Evolutionary conservation across 2,329 filamentous ascomycete genomes (phyloP).

Genomic region (Neoarthrinium moseri): DNA sequence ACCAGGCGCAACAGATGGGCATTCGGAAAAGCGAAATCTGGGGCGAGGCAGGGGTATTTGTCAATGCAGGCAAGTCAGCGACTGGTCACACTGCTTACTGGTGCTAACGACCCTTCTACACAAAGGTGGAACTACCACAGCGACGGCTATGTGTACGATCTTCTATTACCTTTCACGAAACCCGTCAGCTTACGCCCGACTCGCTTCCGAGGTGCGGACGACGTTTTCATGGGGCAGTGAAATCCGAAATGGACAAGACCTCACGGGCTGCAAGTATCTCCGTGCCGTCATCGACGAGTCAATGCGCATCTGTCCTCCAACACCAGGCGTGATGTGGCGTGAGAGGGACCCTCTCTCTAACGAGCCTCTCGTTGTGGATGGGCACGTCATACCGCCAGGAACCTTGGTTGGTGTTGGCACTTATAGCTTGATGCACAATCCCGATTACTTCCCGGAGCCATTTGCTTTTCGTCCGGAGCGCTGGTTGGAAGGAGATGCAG

Average conservation of each 20-base stretch:
- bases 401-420: slow-evolving; percentile 28
- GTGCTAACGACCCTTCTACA: too few relatives aligned
- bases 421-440: slow-evolving; percentile 33
- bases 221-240: slow-evolving; percentile 12
- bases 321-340: background rate
- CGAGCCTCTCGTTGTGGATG: slow-evolving; percentile 19
- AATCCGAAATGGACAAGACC: slow-evolving; percentile 7
- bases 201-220: slow-evolving; percentile 15
- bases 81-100: too few relatives aligned
- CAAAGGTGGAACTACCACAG: background rate
- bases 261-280: slow-evolving; percentile 15
- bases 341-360: too few relatives aligned
- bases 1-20: background rate
- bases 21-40: background rate
- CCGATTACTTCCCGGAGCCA: slow-evolving; percentile 23
- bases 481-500: slow-evolving; percentile 25
- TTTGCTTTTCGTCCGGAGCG: slow-evolving; percentile 30
- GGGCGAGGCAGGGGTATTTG: background rate
- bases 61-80: background rate
- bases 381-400: slow-evolving; percentile 29
- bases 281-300: slow-evolving; percentile 20
- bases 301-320: slow-evolving; percentile 18
- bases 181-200: slow-evolving; percentile 8
- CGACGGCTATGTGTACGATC: background rate
- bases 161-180: background rate